Evolutionary conservation across 306 rosid species (phyloP), one percentile per base, ranked within the genome.

Genomic region (Dryas octopetala): DNA sequence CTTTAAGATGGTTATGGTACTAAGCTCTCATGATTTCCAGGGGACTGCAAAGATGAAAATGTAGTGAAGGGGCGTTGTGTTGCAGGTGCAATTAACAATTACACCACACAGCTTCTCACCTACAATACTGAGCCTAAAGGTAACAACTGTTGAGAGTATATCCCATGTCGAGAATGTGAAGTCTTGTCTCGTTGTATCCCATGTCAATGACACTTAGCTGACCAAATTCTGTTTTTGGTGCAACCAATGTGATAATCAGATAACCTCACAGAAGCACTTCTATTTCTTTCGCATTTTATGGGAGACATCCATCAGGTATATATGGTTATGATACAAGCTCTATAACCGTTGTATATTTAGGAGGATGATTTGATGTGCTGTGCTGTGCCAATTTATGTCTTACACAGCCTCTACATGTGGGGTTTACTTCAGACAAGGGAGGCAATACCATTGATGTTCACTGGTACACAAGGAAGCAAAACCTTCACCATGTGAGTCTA

Each of bases 221-320:
- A 76, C 41, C 58, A 68, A 75, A 57, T 72, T 74, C 11, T 64
- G 51, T 74, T 72, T 45, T 10, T 53, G 15, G 59, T 73, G 40
- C 23, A 23, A 23, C 23, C 17, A 61, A 74, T 55, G 44, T 80
- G 23, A 55, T 28, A 23, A 62, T 47, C 84, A 93, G 98, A 87
- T 74, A 93, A 93, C 78, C 92, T 93, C 80, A 89, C 98, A 6
- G 88, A 93, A 78, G 86, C 97, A 57, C 88, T 93, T 55, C 62
- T 85, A 0, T 93, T 91, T 81, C 95, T 89, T 47, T 88, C 98
- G 19, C 98, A 93, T 81, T 93, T 88, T 67, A 57, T 89, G 43
- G 98, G 98, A 67, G 98, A 93, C 68, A 80, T 93, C 58, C 98
- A 93, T 84, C 98, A 95, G 97, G 98, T 89, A 60, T 52, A 32